Base-by-base conservation (phyloP, 176 grass and related monocot genomes). In the Eleusine coracana region DNA sequence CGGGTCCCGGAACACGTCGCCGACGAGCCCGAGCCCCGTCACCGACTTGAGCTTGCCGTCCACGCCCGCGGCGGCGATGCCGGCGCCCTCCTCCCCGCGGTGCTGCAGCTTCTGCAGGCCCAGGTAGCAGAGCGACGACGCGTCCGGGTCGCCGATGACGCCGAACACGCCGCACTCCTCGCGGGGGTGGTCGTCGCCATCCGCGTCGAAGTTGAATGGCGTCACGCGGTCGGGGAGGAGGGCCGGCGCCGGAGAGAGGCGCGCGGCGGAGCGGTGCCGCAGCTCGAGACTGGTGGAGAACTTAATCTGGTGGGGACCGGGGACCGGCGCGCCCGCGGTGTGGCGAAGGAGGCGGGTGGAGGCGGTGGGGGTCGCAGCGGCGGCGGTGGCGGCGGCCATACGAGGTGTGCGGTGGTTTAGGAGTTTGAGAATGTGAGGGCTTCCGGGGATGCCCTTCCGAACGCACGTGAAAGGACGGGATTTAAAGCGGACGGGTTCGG, bases 81-180 rank as follows among this genome's bases (percentile, higher is more conserved):
- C 91, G 1, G 96, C 91, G 44, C 93, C 91, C 73, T 99, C 96
- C 90, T 99, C 93, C 17, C 96, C 89, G 55, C 91, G 89, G 80
- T 99, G 96, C 82, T 99, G 96, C 42, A 99, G 91, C 60, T 91
- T 93, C 82, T 99, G 93, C 63, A 99, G 84, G 40, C 87, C 93
- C 0, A 93, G 87, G 80, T 90, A 90, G 85, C 91, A 96, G 21
- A 99, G 83, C 52, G 79, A 89, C 10, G 91, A 41, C 3, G 93
- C 96, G 62, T 96, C 89, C 5, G 87, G 89, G 75, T 99, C 96
- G 1, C 96, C 93, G 20, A 99, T 87, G n/a, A 99, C 88, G 17
- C 87, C 91, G 71, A 99, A 82, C 28, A 99, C 93, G 68, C 96
- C 89, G 82, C 96, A 96, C 93, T 99, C 93, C 86, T 99, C 93